These are phyloP conservation scores for Aspergillus carbonarius DNA, from an alignment of 2,329 filamentous ascomycete species.

Conservation along the genomic window DNA sequence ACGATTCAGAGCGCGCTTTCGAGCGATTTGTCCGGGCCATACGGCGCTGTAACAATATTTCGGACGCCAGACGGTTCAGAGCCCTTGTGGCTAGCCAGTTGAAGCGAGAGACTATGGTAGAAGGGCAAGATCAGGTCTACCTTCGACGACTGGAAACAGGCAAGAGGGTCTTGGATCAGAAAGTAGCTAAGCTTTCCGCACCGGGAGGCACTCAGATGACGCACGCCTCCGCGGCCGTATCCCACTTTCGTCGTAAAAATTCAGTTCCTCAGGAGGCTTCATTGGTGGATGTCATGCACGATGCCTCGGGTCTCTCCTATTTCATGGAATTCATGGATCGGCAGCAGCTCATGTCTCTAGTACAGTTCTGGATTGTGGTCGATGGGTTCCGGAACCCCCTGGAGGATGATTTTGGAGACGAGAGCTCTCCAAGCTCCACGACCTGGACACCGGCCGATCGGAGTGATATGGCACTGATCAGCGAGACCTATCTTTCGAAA, in stretches of 20 bases:
- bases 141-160: slow-evolving; percentile 87
- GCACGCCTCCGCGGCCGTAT: slow-evolving; percentile 28
- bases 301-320: slow-evolving; percentile 87
- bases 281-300: slow-evolving; percentile 81
- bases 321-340: slow-evolving; percentile 99
- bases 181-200: slow-evolving; percentile 75
- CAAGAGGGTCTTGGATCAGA: slow-evolving; percentile 83
- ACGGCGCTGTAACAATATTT: slow-evolving; percentile 82
- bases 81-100: slow-evolving; percentile 91
- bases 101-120: slow-evolving; percentile 75
- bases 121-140: slow-evolving; percentile 81
- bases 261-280: slow-evolving; percentile 70
- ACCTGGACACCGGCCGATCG: slow-evolving; percentile 83
- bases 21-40: slow-evolving; percentile 92
- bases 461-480: slow-evolving; percentile 84
- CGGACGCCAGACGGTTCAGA: slow-evolving; percentile 86
- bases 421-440: slow-evolving; percentile 59
- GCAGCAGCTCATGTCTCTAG: slow-evolving; percentile 77
- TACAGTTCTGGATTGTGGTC: slow-evolving; percentile 98
- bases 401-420: slow-evolving; percentile 78
- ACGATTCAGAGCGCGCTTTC: slow-evolving; percentile 88
- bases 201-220: slow-evolving; percentile 52
- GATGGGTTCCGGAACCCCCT: slow-evolving; percentile 93
- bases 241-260: slow-evolving; percentile 34
- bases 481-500: slow-evolving; percentile 81